A percentile compares a stretch with the other conserved stretches of the same genome.
Conservation (phyloP, 257 asterid species). For the Eustoma russellianum region DNA sequence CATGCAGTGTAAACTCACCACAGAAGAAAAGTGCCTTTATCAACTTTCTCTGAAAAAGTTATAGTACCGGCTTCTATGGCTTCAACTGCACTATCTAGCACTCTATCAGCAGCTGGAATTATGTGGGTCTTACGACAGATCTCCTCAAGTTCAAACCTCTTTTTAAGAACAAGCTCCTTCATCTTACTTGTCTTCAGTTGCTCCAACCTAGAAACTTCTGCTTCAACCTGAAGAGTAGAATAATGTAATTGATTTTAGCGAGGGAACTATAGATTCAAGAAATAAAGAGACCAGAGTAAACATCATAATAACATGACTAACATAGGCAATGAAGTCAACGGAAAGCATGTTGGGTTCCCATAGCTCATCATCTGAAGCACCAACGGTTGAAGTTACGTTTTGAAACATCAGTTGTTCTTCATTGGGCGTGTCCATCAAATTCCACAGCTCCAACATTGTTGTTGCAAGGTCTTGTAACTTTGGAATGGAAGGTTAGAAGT, state of each 20-base stretch:
- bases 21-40: background rate
- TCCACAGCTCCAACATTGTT: constrained; percentile 89
- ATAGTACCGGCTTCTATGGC: constrained; percentile 83
- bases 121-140: constrained; percentile 74
- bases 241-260: constrained; percentile 7
- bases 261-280: constrained; percentile 4
- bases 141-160: constrained; percentile 85
- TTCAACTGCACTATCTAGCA: constrained; percentile 51
- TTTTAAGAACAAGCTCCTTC: constrained; percentile 93
- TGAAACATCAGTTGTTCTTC: constrained; percentile 85
- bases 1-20: constrained; percentile 1
- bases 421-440: constrained; percentile 92
- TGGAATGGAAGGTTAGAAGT: constrained; percentile 11
- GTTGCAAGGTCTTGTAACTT: constrained; percentile 89
- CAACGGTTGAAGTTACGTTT: constrained; percentile 77
- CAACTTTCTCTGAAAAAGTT: constrained; percentile 6
- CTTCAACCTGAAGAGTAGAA: constrained; percentile 51
- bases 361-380: constrained; percentile 85
- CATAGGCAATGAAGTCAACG: constrained; percentile 49
- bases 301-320: constrained; percentile 24
- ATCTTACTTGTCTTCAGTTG: constrained; percentile 84
- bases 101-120: constrained; percentile 50
- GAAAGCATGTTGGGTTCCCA: constrained; percentile 80
- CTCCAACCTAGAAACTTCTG: constrained; percentile 83
- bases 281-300: background rate